phyloP scores from a whole-genome alignment of 129 eudicot genomes.

The Escallonia rubra region DNA sequence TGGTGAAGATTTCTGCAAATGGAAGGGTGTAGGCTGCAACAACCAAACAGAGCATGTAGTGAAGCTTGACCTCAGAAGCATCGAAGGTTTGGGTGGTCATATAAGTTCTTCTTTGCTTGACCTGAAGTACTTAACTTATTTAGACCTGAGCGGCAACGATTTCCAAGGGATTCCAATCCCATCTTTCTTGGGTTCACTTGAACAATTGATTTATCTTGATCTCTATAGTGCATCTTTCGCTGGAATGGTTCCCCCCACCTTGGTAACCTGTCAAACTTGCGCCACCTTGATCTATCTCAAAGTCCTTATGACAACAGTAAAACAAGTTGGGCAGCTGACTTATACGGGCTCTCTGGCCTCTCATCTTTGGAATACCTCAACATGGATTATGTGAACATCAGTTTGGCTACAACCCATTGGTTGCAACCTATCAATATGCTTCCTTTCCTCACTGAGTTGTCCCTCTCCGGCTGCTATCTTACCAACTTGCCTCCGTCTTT shows the following conservation, averaged over 20 bases:
- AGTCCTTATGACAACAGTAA: not conserved
- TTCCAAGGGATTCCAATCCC: conserved; percentile 14
- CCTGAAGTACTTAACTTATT: conserved; percentile 9
- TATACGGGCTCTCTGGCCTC: not conserved
- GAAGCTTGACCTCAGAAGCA: no score
- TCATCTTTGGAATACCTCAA: conserved; percentile 7
- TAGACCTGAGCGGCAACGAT: conserved; percentile 23
- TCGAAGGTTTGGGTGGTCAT: conserved; percentile 15
- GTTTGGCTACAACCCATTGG: not conserved
- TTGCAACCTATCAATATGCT: conserved; percentile 16
- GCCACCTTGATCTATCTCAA: conserved; percentile 16
- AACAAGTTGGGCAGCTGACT: not conserved
- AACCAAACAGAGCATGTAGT: no score
- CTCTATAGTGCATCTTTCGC: conserved; percentile 2
- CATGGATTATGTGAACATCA: conserved; percentile 2
- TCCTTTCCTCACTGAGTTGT: conserved; percentile 19
- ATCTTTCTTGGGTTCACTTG: conserved; percentile 23
- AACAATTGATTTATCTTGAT: conserved; percentile 15
- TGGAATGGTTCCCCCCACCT: conserved; percentile 23
- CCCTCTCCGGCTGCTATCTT: conserved; percentile 8
- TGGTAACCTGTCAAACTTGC: conserved; percentile 23
- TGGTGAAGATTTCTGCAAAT: no score
- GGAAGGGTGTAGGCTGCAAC: no score
- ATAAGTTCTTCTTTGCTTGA: conserved; percentile 14
- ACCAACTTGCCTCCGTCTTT: no score